Conservation (phyloP, 352 stramenopile genomes). For the Pythium brassicae region DNA sequence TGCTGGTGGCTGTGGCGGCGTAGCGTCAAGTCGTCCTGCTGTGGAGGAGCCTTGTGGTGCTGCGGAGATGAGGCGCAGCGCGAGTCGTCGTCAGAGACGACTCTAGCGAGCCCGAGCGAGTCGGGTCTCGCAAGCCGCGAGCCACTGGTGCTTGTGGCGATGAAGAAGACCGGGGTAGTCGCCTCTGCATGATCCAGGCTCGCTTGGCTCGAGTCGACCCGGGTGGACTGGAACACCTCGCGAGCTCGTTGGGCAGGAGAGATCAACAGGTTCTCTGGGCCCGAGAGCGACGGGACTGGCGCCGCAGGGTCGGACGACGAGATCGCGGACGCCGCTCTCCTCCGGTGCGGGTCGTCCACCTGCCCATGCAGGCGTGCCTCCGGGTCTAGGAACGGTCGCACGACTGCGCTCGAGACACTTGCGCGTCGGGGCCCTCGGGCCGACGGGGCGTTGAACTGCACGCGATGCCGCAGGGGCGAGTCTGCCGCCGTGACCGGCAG, state of each 20-base stretch:
- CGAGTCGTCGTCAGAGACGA: neutral
- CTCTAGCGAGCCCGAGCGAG: neutral
- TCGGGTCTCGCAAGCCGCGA: neutral
- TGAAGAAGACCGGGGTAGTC: no score
- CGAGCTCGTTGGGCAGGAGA: neutral
- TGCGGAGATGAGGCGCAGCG: no score
- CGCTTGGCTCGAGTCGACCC: neutral
- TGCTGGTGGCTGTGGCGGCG: neutral
- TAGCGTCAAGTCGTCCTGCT: neutral
- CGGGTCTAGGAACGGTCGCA: neutral
- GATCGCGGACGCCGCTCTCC: neutral
- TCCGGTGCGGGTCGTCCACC: neutral
- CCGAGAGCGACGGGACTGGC: neutral
- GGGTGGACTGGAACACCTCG: neutral
- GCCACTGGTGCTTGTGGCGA: neutral
- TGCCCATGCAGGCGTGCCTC: no score
- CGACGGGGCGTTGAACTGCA: neutral
- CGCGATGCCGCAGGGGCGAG: neutral
- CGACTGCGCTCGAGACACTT: neutral
- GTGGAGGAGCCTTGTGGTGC: neutral
- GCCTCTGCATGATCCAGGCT: neutral
- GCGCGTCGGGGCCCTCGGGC: neutral
- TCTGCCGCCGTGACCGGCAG: neutral
- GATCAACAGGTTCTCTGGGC: neutral
- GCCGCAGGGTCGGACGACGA: neutral